These are phyloP conservation scores for Bondarzewia mesenterica DNA, from an alignment of 1,284 basidiomycete species.

Conservation along the genomic window DNA sequence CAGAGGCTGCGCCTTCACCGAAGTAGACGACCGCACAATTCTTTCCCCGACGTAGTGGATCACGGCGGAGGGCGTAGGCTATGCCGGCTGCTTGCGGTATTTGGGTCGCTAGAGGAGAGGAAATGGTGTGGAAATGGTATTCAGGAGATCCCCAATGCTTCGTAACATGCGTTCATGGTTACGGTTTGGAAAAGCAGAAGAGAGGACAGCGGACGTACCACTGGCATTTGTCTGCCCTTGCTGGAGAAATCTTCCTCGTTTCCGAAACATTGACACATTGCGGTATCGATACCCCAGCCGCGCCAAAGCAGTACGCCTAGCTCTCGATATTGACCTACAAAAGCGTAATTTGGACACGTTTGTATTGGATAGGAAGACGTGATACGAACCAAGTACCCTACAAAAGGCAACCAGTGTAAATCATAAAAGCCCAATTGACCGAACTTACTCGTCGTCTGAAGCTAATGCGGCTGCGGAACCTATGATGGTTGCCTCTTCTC, in stretches of 20 bases:
- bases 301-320: conserved; percentile 87
- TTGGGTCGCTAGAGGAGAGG: conserved; percentile 90
- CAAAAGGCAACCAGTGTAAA: background rate
- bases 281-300: conserved; percentile 62
- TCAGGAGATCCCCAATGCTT: conserved; percentile 83
- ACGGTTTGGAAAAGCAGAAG: background rate
- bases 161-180: no score
- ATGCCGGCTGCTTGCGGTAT: conserved; percentile 95
- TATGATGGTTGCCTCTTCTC: conserved; percentile 89
- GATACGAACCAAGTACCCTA: conserved; percentile 49
- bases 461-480: conserved; percentile 84
- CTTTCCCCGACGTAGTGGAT: conserved; percentile 60
- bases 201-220: conserved; percentile 35
- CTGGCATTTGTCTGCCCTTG: conserved; percentile 88
- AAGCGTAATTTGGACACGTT: background rate
- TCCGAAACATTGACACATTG: conserved; percentile 88
- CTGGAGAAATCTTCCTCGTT: conserved; percentile 74
- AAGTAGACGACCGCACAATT: conserved; percentile 88
- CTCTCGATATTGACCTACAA: conserved; percentile 83
- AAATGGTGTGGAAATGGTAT: conserved; percentile 90
- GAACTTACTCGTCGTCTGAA: conserved; percentile 77
- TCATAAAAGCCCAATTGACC: background rate
- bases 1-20: conserved; percentile 77
- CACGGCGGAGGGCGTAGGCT: conserved; percentile 81
- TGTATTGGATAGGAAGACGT: background rate